Evolutionary conservation across 306 rosid species (phyloP), one percentile per base, ranked within the genome.

Genomic region (Vicia villosa): DNA sequence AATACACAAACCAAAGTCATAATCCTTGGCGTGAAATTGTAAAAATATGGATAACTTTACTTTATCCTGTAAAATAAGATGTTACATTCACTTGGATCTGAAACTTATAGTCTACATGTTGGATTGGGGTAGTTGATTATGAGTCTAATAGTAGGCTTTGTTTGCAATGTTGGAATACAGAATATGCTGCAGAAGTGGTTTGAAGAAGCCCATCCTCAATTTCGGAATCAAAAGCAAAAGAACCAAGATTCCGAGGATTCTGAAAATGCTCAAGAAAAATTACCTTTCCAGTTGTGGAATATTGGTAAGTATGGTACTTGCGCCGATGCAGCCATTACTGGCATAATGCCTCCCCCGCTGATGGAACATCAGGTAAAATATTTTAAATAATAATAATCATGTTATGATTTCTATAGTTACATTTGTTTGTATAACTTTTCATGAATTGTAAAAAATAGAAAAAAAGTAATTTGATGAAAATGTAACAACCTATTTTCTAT

Each of bases 261-360:
- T 17, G 89, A 42, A 77, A 81, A 85, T 76, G 75, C 90, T 63
- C 68, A 45, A 79, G 90, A 55, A 63, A 84, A 72, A 77, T 79
- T 95, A 71, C 89, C 89, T 41, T 86, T 68, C 50, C 97, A 95
- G 80, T 58, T 91, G 56, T 95, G 97, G 99, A 95, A 85, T 82
- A 88, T 95, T 73, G 88, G 95, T 87, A 91, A 91, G 74, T 79
- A 82, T 61, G 95, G 96, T 60, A 77, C 75, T 65, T 95, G 99
- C 85, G 85, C 92, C 51, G 99, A 91, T 84, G 99, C 95, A 17
- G 99, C 99, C 51, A 77, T 95, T 56, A 78, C 89, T 38, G 95
- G 99, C 55, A 85, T 84, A 73, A 95, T 95, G 99, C 99, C 95
- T 61, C 99, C 99, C n/a, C 99, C 99, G 1, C 78, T 95, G 58